Evolutionary conservation across 495 filamentous ascomycete genomes (phyloP).

Genomic region (Talaromyces trachyspermus): DNA sequence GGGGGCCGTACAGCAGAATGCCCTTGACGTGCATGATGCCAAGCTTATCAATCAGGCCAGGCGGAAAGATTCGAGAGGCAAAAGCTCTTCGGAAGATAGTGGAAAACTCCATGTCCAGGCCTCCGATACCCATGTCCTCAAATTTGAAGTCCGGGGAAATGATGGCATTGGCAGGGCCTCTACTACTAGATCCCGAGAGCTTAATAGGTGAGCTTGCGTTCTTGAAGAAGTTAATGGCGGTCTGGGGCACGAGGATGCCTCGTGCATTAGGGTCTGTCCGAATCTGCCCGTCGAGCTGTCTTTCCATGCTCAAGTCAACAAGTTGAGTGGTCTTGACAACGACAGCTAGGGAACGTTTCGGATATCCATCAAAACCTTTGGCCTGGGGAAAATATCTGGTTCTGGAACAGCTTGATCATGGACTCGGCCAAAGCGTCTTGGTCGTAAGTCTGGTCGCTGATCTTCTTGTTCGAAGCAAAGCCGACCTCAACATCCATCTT

Average conservation of each 20-base stretch:
- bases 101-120: conserved; percentile 87
- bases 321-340: conserved; percentile 76
- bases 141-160: conserved; percentile 96
- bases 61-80: conserved; percentile 91
- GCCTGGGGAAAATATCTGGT: conserved; percentile 84
- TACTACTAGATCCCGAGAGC: conserved; percentile 74
- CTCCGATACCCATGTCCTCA: conserved; percentile 96
- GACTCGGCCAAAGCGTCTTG: conserved; percentile 72
- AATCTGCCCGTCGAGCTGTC: conserved; percentile 38
- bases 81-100: conserved; percentile 96
- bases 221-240: conserved; percentile 78
- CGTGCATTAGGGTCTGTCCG: conserved; percentile 49
- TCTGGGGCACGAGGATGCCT: conserved; percentile 76
- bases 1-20: conserved; percentile 88
- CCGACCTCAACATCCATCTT: conserved; percentile 76
- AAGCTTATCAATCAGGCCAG: conserved; percentile 82
- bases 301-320: conserved; percentile 69
- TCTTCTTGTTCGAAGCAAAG: conserved; percentile 68
- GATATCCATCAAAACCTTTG: conserved; percentile 83
- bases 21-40: conserved; percentile 97
- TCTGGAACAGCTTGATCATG: conserved; percentile 69
- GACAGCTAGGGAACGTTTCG: conserved; percentile 68
- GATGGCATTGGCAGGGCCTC: conserved; percentile 85
- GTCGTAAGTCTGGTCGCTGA: conserved; percentile 61
- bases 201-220: conserved; percentile 74